Evolutionary conservation across 768 basidiomycete species (phyloP).

Genomic region (Lactarius evosmus): DNA sequence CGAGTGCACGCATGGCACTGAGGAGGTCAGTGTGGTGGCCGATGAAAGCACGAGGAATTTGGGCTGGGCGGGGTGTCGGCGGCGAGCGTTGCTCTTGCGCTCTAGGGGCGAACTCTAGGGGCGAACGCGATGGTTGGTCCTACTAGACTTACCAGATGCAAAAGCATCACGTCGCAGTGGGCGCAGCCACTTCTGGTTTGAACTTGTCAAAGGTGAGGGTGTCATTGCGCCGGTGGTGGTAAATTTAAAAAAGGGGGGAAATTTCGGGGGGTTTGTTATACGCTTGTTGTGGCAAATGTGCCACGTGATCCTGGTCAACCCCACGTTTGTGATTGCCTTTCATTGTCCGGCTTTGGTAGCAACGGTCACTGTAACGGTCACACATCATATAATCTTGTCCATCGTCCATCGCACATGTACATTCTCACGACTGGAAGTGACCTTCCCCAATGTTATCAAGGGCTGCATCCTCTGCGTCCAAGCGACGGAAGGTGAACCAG

Average conservation of each 20-base stretch:
- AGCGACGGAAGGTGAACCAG: constrained; percentile 46
- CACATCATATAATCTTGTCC: not conserved
- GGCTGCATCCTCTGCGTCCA: constrained; percentile 57
- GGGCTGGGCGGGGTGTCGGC: constrained; percentile 1
- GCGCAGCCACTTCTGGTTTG: no score
- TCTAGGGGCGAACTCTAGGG: no score
- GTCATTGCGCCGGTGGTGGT: no score
- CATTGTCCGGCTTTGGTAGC: not conserved
- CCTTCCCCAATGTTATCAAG: constrained; percentile 51
- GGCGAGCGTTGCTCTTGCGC: not conserved
- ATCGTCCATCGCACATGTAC: not conserved
- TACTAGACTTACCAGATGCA: no score
- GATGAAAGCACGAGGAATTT: constrained; percentile 24
- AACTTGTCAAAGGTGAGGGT: no score
- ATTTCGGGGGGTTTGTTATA: no score
- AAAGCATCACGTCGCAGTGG: no score
- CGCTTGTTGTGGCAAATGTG: no score
- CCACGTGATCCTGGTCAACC: no score
- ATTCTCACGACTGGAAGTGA: constrained; percentile 30
- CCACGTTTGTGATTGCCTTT: constrained; percentile 16
- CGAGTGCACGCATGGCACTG: constrained; percentile 31
- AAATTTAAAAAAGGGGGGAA: no score
- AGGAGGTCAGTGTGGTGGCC: constrained; percentile 35
- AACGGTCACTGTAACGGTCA: no score
- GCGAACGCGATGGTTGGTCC: no score